These are phyloP conservation scores for Candida nemodendra DNA, from an alignment of 805 yeast species.

Conservation along the genomic window DNA sequence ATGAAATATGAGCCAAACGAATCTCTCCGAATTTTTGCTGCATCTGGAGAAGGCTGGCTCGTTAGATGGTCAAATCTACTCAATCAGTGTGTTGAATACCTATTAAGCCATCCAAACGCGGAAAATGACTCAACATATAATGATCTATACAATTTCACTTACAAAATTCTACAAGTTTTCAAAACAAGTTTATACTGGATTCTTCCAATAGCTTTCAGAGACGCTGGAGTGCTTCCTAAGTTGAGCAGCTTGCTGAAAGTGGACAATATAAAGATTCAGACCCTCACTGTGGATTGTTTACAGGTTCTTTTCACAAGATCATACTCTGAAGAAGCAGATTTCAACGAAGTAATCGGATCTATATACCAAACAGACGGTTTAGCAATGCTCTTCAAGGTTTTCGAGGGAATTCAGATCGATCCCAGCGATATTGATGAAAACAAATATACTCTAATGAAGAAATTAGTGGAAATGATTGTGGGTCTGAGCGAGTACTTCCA, in stretches of 20 bases:
- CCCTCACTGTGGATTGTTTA: constrained; percentile 85
- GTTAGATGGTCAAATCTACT: constrained; percentile 63
- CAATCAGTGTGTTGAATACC: constrained; percentile 40
- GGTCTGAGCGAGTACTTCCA: constrained; percentile 76
- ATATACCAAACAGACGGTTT: constrained; percentile 78
- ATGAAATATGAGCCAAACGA: constrained; percentile 65
- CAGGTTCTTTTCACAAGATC: constrained; percentile 84
- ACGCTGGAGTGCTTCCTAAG: constrained; percentile 62
- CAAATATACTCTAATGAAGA: constrained; percentile 77
- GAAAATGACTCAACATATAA: constrained; percentile 6
- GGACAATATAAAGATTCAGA: constrained; percentile 63
- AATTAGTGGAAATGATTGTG: constrained; percentile 90
- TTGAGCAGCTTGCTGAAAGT: constrained; percentile 59
- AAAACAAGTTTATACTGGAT: constrained; percentile 94
- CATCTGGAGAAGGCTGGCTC: constrained; percentile 84
- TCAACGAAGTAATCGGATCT: constrained; percentile 72
- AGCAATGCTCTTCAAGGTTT: constrained; percentile 61
- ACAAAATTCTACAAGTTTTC: constrained; percentile 73
- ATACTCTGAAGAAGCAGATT: constrained; percentile 65
- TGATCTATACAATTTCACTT: constrained; percentile 42
- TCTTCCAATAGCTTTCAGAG: constrained; percentile 68
- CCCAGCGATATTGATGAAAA: constrained; percentile 70
- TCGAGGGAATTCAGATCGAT: constrained; percentile 55
- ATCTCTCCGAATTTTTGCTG: constrained; percentile 61
- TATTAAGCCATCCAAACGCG: constrained; percentile 16